Base-by-base conservation (phyloP, 208 protist genomes). In the Acanthamoeba healyi region DNA sequence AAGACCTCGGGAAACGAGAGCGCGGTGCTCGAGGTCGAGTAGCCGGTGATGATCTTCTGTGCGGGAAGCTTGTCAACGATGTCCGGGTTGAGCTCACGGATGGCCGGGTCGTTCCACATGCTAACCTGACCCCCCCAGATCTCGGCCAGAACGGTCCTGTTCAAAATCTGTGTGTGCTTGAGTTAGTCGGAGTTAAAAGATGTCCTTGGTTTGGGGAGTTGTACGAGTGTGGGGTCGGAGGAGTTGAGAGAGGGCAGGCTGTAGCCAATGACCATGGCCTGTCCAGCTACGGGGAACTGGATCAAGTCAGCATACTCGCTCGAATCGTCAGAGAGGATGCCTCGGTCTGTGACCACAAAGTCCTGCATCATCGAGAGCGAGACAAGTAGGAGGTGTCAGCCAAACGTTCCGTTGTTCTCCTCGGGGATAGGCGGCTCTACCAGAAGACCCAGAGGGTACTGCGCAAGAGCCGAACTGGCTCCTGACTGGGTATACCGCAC, bases 221-320 rank as follows among this genome's bases (percentile, higher is more conserved):
- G 19, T 51, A 81, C 72, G 1, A 81, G 72, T 3, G 72, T 29
- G 9, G 72, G 26, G 72, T 81, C 72, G 26, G 72, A 19, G 72
- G 24, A n/a, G 40, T 40, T 81, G 38, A 81, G 32, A 1, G 9
- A 17, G 9, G 72, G 72, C 38, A 81, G 49, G 72, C 49, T 81
- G 40, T 81, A 81, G 72, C 72, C 72, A 5, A 81, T 81, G 32
- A 81, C 72, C 72, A 81, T 15, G 26, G 72, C 72, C 38, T 81
- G 72, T 26, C 72, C 72, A 10, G 72, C 72, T 7, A 81, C 24
- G 7, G 72, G 72, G 38, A 81, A 81, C 38, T 81, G 72, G 9
- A 81, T 46, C 0, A 81, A 12, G 38, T 81, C 32, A 24, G 0
- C 6, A 22, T 22, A n/a, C 40, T 42, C 36, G 15, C 29, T 24